phyloP scores from a whole-genome alignment of 768 basidiomycete species.

The Dacryopinax spathularia region DNA sequence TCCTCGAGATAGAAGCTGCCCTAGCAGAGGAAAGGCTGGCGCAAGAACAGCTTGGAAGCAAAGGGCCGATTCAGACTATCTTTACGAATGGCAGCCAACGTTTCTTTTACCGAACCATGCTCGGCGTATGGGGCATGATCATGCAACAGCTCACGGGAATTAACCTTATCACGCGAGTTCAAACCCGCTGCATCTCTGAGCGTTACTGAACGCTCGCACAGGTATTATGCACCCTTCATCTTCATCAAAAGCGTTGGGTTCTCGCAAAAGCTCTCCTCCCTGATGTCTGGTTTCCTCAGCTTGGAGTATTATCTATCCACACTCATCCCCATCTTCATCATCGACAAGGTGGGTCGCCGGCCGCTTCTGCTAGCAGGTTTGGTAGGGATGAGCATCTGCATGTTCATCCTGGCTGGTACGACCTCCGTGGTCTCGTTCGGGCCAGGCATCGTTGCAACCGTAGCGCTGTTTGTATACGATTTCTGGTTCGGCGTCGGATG shows the following conservation, averaged over 20 bases:
- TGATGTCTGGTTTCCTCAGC: neutral
- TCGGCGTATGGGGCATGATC: neutral
- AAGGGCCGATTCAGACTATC: neutral
- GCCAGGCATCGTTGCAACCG: neutral
- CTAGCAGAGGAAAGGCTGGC: neutral
- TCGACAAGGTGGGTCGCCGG: neutral
- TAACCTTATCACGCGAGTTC: neutral
- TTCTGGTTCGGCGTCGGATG: neutral
- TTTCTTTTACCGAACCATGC: neutral
- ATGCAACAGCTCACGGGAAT: neutral
- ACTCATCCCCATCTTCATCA: constrained; percentile 1
- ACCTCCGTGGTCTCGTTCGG: neutral
- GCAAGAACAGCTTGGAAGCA: neutral
- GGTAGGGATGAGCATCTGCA: neutral
- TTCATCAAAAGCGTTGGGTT: neutral
- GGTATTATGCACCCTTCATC: neutral
- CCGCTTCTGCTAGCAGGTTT: neutral
- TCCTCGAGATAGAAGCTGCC: neutral
- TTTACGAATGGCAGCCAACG: neutral
- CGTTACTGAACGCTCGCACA: neutral
- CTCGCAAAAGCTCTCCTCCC: neutral
- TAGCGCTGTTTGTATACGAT: neutral
- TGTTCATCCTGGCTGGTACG: neutral
- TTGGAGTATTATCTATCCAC: neutral
- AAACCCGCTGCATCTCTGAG: neutral